Percentiles rank a stretch among this genome's conserved stretches.
These are phyloP conservation scores for Hyphodiscus hymeniophilus DNA, from an alignment of 495 filamentous ascomycete genomes.

Conservation along the genomic window DNA sequence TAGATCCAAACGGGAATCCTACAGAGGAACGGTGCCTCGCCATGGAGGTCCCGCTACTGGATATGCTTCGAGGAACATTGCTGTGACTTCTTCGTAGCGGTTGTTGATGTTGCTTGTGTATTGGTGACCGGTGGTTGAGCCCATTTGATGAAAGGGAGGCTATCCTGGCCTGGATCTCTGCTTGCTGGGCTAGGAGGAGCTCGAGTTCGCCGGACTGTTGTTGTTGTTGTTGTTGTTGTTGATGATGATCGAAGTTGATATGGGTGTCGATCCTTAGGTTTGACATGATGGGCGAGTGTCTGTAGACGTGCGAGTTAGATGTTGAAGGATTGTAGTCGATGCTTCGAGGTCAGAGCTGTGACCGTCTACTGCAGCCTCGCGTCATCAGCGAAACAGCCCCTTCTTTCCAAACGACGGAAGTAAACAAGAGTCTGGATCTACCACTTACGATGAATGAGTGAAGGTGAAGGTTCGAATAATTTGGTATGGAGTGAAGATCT, in stretches of 20 bases:
- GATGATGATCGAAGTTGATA: not conserved
- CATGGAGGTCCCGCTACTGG: constrained; percentile 19
- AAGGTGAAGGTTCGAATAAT: constrained; percentile 8
- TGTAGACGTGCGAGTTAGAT: not conserved
- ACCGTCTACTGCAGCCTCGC: constrained; percentile 19
- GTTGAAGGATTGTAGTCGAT: not conserved
- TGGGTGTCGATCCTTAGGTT: constrained; percentile 11
- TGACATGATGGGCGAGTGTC: constrained; percentile 12
- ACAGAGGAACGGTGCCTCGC: constrained; percentile 17
- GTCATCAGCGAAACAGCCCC: constrained; percentile 7
- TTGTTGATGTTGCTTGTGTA: constrained; percentile 19
- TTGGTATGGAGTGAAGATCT: constrained; percentile 1
- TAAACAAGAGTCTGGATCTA: constrained; percentile 1
- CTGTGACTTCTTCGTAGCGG: constrained; percentile 1
- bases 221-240: not conserved
- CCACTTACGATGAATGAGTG: constrained; percentile 13
- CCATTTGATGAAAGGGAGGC: constrained; percentile 4
- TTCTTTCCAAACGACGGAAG: constrained; percentile 1
- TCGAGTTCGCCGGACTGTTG: not conserved
- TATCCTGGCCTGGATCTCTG: constrained; percentile 18
- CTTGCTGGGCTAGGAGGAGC: constrained; percentile 12
- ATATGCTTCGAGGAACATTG: constrained; percentile 20
- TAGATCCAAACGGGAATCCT: constrained; percentile 9
- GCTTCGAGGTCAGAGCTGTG: constrained; percentile 5
- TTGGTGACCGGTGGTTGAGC: constrained; percentile 8